Base-by-base conservation (phyloP, 2,329 filamentous ascomycete species). In the Pestalotiopsis sp. region DNA sequence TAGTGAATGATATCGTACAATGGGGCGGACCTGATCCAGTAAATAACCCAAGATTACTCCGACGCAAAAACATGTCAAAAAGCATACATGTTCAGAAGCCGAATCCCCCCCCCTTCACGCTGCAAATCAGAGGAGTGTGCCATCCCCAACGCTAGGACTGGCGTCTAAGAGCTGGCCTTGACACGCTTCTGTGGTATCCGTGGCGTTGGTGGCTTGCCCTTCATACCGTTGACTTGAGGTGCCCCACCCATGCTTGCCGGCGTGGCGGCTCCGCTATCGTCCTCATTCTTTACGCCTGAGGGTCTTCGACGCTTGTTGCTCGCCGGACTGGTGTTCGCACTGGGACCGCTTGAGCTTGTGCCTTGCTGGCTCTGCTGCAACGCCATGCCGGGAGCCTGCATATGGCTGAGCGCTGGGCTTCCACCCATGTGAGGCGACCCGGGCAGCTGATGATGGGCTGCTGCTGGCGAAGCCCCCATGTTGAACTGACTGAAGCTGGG, bases 321-420 rank as follows among this genome's bases (percentile, higher is more conserved):
- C 27, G 86, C 84, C 52, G 88, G 88, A 39, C 88, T 90, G 4
- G 90, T 92, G 79, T 91, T 92, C 68, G 90, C 89, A 75, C 89
- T 91, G 6, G 89, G 88, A 1, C 88, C 90, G 76, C 87, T 89
- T 11, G 89, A 91, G 77, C 82, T 88, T 39, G 89, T 90, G 52
- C 90, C 90, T 76, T 92, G 90, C 77, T 91, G 90, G 76, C 89
- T 91, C 71, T 88, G 87, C 76, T 92, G 89, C 70, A 89, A 81
- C 77, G 90, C 88, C 90, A 92, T 92, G 70, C 84, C 84, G 25
- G 89, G 89, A 65, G 89, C 88, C 77, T 90, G 88, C 85, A 91
- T 90, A 66, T 86, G 83, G 17, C 86, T 88, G 14, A 87, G 85
- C 20, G 88, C 88, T 9, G 90, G 90, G 76, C 88, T 91, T 14